Evolutionary conservation across 805 yeast genomes (phyloP), one percentile per base, ranked within the genome.

Genomic region (Metschnikowia picachoensis): DNA sequence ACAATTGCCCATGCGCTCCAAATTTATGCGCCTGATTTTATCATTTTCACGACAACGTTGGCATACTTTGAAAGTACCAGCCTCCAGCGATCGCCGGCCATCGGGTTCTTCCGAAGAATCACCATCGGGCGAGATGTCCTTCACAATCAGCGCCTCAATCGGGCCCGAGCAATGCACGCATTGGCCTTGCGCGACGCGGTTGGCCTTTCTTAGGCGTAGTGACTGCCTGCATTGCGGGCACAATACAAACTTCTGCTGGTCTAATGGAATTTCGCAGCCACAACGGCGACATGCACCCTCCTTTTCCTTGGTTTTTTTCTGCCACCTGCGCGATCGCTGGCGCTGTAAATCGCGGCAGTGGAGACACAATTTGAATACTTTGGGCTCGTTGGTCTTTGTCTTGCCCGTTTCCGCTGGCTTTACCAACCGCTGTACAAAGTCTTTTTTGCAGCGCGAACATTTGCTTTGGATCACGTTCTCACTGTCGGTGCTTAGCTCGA

Each of bases 131-230:
- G 54, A 59, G 29, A 64, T 67, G 25, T 60, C 64, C 13, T 65
- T 59, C 29, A 68, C 61, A 28, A 70, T 67, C 44, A 69, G 66
- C 1, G 74, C 67, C 45, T 70, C 73, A 7, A 72, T 60, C 8
- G 82, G 80, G 2, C 86, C 85, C 1, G 82, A 70, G 50, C 88
- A 83, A 57, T 83, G 87, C 13, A 83, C 85, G 64, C 88, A 83
- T 55, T 75, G 76, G 0, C 88, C 87, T 52, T 73, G 76, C 11
- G 80, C 79, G 6, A 79, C 84, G 35, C 88, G 66, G 43, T 70
- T 73, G 0, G 80, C 79, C 56, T 83, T 83, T 39, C 80, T 66
- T 2, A 74, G 65, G 50, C 87, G 66, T 30, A 82, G 65, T 34
- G 75, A 73, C 53, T 68, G 72, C 35, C 88, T 68, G 56, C 88